Evolutionary conservation across 352 stramenopile species (phyloP).

Genomic region (Pythium chondricola): DNA sequence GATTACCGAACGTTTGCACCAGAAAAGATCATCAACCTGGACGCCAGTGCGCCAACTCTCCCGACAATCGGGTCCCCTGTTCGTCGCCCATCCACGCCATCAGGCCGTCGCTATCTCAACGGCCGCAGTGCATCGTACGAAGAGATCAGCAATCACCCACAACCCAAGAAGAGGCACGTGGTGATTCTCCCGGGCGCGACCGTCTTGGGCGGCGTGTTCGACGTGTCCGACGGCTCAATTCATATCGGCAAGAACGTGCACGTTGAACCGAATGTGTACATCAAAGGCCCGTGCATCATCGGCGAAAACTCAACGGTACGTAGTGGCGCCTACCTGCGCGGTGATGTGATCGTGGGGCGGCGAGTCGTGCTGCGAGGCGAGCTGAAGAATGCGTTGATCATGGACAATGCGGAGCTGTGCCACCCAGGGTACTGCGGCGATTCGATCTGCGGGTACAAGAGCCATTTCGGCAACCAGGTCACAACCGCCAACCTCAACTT

Average conservation of each 20-base stretch:
- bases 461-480: conserved; percentile 80
- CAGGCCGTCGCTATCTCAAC: conserved; percentile 18
- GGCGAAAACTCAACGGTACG: conserved; percentile 52
- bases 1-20: conserved; percentile 39
- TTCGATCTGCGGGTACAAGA: conserved; percentile 66
- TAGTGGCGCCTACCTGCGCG: conserved; percentile 60
- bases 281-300: conserved; percentile 76
- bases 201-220: conserved; percentile 57
- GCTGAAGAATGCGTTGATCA: conserved; percentile 64
- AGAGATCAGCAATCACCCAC: conserved; percentile 15
- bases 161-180: conserved; percentile 31
- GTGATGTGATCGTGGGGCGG: conserved; percentile 53
- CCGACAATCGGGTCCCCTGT: background rate
- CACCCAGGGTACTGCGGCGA: conserved; percentile 73
- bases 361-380: conserved; percentile 63
- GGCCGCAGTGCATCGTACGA: conserved; percentile 26
- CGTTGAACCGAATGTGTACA: conserved; percentile 61
- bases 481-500: conserved; percentile 73
- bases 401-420: conserved; percentile 68
- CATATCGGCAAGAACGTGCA: conserved; percentile 50
- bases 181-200: conserved; percentile 37
- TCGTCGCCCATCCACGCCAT: conserved; percentile 11
- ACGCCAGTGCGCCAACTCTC: conserved; percentile 10
- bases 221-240: conserved; percentile 66
- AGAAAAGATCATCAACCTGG: conserved; percentile 55